phyloP scores from a whole-genome alignment of 768 basidiomycete genomes.

The Tulasnella sp. region DNA sequence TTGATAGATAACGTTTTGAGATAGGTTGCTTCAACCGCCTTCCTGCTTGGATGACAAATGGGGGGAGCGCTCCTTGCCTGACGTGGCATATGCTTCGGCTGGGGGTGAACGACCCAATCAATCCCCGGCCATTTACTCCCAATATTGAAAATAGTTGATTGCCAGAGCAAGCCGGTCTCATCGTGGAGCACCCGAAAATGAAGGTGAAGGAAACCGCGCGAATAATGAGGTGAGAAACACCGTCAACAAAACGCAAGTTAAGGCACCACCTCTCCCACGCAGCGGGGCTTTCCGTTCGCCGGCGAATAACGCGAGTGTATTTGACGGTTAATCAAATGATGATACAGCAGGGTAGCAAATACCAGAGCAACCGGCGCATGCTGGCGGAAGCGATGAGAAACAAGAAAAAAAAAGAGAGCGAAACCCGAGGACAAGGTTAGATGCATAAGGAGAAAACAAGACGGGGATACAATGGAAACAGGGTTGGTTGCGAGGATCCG shows the following conservation, averaged over 20 bases:
- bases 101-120: not conserved
- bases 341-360: conserved; percentile 6
- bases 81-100: not conserved
- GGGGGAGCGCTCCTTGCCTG: not conserved
- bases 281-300: not conserved
- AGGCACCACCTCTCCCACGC: not conserved
- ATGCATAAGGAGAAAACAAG: not conserved
- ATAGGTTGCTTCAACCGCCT: not conserved
- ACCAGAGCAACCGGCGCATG: conserved; percentile 7
- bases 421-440: not conserved
- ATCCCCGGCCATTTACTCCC: not conserved
- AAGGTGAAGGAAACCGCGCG: not conserved
- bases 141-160: not conserved
- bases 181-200: not conserved
- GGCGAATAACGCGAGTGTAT: not conserved
- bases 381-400: not conserved
- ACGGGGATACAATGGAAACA: not conserved
- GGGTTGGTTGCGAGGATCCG: not conserved
- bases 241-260: not conserved
- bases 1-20: not conserved
- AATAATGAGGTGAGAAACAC: not conserved
- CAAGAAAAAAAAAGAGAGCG: not conserved
- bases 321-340: not conserved
- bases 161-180: not conserved
- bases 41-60: no score